Conservation (phyloP, 75 land plant genomes). For the Cupressus sempervirens region DNA sequence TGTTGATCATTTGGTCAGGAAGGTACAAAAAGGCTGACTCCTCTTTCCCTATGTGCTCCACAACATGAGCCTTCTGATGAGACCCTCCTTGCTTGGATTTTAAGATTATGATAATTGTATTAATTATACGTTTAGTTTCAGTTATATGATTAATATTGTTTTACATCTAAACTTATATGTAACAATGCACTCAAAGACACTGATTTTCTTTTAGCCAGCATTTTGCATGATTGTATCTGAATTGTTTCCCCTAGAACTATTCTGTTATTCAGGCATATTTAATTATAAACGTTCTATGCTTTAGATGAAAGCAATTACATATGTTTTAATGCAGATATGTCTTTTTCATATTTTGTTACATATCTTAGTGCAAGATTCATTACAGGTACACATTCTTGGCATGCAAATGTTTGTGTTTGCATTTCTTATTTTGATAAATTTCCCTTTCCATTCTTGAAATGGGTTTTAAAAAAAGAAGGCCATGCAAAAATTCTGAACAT, state of each 20-base stretch:
- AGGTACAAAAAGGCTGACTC: too few species aligned
- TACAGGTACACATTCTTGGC: not conserved
- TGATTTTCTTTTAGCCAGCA: not conserved
- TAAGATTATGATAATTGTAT: not conserved
- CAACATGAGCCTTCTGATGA: too few species aligned
- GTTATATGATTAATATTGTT: not conserved
- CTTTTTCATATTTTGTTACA: not conserved
- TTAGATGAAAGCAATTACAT: not conserved
- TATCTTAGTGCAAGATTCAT: not conserved
- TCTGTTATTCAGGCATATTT: not conserved
- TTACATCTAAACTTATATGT: not conserved
- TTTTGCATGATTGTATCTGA: not conserved
- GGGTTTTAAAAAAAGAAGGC: not conserved
- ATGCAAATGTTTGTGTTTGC: not conserved
- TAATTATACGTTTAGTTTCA: not conserved
- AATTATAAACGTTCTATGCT: not conserved
- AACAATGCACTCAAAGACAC: not conserved
- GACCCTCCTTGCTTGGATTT: not conserved
- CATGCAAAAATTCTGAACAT: not conserved
- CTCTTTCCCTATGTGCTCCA: too few species aligned
- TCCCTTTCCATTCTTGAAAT: not conserved
- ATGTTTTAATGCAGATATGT: not conserved
- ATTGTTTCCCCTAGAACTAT: not conserved
- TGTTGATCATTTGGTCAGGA: too few species aligned
- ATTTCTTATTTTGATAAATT: not conserved